Evolutionary conservation across 139 green algal species (phyloP), one percentile per base, ranked within the genome.

Genomic region (Desmodesmus armatus): DNA sequence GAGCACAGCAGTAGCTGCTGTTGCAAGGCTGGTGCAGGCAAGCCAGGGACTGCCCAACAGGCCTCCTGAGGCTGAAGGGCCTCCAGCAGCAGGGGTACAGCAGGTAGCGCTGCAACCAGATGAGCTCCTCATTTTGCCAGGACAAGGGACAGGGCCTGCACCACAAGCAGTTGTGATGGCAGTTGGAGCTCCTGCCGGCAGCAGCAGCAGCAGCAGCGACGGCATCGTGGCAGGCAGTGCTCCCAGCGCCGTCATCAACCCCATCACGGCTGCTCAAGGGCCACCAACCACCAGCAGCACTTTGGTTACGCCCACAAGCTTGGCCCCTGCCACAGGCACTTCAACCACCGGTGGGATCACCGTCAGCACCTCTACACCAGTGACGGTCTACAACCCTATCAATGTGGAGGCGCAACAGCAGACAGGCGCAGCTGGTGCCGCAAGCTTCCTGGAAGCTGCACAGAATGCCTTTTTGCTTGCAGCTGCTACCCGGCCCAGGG

Each of bases 311-410:
- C 3, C 17, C 19, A 69, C n/a, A n/a, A 69, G 25, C n/a, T 69
- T 7, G 37, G 27, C n/a, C n/a, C 2, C 60, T 29, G 21, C n/a
- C 70, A 37, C 5, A 7, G 33, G 27, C 40, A 78, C 39, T n/a
- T 35, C 39, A 23, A 37, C 25, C 27, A 53, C 5, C 41, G 35
- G 44, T 11, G 72, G 41, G 2, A 80, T 80, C 43, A 58, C 7
- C n/a, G 33, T 80, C 72, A 80, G 44, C 72, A 80, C 72, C 1
- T 80, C 72, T 2, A 80, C 72, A 6, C 72, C 72, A 17, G 72
- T 80, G 1, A 49, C 35, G 2, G 72, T 80, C 1, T 44, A 44
- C 29, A 80, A 80, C 47, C 72, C 72, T 3, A 80, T 80, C 72
- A 80, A 80, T 17, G 72, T 80, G 43, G 65, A 43, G 15, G 65